phyloP scores from a whole-genome alignment of 768 basidiomycete species.

The Mycena chlorophos region DNA sequence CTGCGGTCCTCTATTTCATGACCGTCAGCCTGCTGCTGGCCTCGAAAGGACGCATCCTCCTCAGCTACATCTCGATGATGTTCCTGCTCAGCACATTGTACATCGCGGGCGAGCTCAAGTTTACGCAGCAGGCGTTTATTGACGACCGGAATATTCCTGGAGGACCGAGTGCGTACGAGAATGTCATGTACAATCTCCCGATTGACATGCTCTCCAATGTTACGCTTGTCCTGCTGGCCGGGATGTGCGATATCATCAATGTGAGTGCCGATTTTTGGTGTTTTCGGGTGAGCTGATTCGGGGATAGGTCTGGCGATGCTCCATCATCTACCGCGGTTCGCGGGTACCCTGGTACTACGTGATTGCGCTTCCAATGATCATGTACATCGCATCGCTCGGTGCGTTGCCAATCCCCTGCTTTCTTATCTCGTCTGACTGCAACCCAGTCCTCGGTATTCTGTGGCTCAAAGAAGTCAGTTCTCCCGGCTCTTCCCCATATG shows the following conservation, averaged over 20 bases:
- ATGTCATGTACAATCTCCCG: slow-evolving; percentile 14
- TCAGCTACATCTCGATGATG: slow-evolving; percentile 5
- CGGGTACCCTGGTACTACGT: slow-evolving; percentile 8
- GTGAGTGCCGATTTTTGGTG: background rate
- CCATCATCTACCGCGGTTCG: slow-evolving; percentile 10
- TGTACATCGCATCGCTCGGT: slow-evolving; percentile 6
- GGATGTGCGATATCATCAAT: background rate
- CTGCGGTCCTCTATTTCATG: slow-evolving; percentile 4
- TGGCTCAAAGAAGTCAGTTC: slow-evolving; percentile 12
- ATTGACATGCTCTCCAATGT: slow-evolving; percentile 25
- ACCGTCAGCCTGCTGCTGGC: background rate
- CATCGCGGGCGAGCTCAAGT: slow-evolving; percentile 26
- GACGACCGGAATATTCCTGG: slow-evolving; percentile 26
- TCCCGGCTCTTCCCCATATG: slow-evolving; percentile 9
- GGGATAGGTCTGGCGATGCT: slow-evolving; percentile 12
- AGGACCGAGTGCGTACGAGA: slow-evolving; percentile 19
- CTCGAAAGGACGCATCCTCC: background rate
- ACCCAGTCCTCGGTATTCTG: slow-evolving; percentile 1
- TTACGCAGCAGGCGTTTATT: slow-evolving; percentile 34
- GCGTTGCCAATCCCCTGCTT: background rate
- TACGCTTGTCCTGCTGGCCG: slow-evolving; percentile 16
- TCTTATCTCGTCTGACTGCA: background rate
- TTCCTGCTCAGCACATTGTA: slow-evolving; percentile 22
- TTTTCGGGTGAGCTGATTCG: background rate
- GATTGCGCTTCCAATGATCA: slow-evolving; percentile 6